Evolutionary conservation across 23 red algal genomes (phyloP).

Genomic region (Gracilaria caudata): DNA sequence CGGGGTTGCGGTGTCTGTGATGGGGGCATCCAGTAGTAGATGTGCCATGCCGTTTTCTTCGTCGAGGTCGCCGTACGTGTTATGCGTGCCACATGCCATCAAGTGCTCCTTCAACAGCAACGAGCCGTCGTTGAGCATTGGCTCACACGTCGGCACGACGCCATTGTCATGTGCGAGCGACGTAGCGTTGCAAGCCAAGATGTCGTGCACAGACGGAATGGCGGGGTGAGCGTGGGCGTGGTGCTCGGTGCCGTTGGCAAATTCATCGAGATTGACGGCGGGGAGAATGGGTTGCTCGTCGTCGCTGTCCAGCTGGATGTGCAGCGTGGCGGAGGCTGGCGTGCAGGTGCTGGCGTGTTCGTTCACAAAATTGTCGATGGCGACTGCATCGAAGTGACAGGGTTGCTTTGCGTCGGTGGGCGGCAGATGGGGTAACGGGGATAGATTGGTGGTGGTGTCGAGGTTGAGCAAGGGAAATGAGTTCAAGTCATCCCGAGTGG

Average conservation of each 20-base stretch:
- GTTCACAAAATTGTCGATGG: background rate
- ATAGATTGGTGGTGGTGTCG: background rate
- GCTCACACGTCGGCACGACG: background rate
- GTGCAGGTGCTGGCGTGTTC: constrained; percentile 3
- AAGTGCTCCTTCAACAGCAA: background rate
- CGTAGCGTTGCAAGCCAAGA: background rate
- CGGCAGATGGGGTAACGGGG: background rate
- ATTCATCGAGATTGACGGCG: constrained; percentile 20
- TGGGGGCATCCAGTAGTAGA: constrained; percentile 19
- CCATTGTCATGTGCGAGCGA: background rate
- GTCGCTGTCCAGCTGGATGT: background rate
- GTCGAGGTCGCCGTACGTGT: background rate
- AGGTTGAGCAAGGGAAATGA: constrained; percentile 6
- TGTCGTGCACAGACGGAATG: background rate
- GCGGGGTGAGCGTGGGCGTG: background rate
- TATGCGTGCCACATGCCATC: background rate
- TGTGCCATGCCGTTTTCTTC: background rate
- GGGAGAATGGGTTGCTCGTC: background rate
- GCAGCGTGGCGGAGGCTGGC: background rate
- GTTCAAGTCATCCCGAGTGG: background rate
- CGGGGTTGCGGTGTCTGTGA: background rate
- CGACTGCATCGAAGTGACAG: background rate
- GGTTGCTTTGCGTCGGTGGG: background rate
- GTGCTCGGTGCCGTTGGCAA: background rate
- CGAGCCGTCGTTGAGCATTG: background rate